A percentile compares a stretch with the other conserved stretches of the same genome.
Conservation (phyloP, 257 asterid species). For the Striga asiatica region DNA sequence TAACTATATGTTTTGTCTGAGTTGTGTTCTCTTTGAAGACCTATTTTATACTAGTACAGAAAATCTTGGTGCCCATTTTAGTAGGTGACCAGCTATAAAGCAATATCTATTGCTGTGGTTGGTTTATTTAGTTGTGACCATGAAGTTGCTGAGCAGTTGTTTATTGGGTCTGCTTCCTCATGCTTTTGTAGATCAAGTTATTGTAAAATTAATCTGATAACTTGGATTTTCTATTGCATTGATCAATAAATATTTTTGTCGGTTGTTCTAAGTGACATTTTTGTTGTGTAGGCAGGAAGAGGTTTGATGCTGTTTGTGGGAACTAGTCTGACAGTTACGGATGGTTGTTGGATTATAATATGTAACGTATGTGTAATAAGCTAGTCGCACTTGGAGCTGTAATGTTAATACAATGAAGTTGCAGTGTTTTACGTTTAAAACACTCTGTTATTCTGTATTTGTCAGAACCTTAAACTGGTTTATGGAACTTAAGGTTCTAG, state of each 20-base stretch:
- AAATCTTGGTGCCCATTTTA: not conserved
- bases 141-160: not conserved
- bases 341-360: not conserved
- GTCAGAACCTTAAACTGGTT: too few species aligned
- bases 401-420: not conserved
- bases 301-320: slow-evolving; percentile 5
- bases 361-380: not conserved
- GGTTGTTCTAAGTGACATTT: not conserved
- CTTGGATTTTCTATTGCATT: not conserved
- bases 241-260: not conserved
- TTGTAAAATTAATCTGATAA: not conserved
- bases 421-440: not conserved
- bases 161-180: not conserved
- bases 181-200: slow-evolving; percentile 7
- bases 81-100: not conserved
- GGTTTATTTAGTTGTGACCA: not conserved
- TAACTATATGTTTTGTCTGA: too few species aligned
- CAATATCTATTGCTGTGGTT: not conserved
- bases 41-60: not conserved
- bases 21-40: not conserved
- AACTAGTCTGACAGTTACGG: slow-evolving; percentile 6
- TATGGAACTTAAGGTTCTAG: too few species aligned
- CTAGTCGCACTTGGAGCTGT: slow-evolving; percentile 14
- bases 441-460: not conserved
- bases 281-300: slow-evolving; percentile 17